phyloP scores from a whole-genome alignment of 805 yeast species.

The Maudiozyma serrabonitensis region DNA sequence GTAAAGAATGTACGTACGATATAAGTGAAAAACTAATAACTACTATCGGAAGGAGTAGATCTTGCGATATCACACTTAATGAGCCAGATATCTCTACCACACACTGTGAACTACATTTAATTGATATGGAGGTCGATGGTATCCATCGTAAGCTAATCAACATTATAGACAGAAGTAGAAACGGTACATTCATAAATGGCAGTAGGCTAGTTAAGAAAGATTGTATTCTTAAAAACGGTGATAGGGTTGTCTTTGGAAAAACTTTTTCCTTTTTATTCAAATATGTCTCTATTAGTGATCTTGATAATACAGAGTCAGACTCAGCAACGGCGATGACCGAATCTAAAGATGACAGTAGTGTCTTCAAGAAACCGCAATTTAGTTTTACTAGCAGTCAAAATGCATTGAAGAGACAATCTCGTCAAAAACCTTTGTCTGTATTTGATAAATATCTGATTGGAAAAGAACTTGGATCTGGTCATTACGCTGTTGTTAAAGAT shows the following conservation, averaged over 20 bases:
- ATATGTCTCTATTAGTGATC: conserved; percentile 20
- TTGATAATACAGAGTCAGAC: not conserved
- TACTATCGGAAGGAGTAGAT: conserved; percentile 46
- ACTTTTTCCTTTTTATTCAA: conserved; percentile 43
- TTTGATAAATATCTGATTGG: conserved; percentile 45
- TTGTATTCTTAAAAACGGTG: conserved; percentile 51
- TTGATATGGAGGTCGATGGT: conserved; percentile 31
- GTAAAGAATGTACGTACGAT: conserved; percentile 22
- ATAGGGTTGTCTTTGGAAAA: conserved; percentile 48
- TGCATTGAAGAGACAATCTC: conserved; percentile 8
- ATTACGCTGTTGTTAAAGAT: conserved; percentile 72
- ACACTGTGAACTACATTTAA: conserved; percentile 47
- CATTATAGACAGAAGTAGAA: conserved; percentile 46
- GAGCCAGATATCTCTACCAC: conserved; percentile 56
- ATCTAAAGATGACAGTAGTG: conserved; percentile 8
- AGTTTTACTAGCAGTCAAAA: conserved; percentile 19
- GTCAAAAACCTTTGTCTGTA: conserved; percentile 32
- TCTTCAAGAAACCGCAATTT: conserved; percentile 23
- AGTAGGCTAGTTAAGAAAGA: conserved; percentile 39
- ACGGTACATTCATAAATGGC: conserved; percentile 62
- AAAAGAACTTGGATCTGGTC: conserved; percentile 61
- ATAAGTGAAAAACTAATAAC: conserved; percentile 29
- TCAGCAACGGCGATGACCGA: not conserved
- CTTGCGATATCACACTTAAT: conserved; percentile 45
- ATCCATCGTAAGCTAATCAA: conserved; percentile 31